phyloP scores from a whole-genome alignment of 768 basidiomycete genomes.

The Leccinum broughii region DNA sequence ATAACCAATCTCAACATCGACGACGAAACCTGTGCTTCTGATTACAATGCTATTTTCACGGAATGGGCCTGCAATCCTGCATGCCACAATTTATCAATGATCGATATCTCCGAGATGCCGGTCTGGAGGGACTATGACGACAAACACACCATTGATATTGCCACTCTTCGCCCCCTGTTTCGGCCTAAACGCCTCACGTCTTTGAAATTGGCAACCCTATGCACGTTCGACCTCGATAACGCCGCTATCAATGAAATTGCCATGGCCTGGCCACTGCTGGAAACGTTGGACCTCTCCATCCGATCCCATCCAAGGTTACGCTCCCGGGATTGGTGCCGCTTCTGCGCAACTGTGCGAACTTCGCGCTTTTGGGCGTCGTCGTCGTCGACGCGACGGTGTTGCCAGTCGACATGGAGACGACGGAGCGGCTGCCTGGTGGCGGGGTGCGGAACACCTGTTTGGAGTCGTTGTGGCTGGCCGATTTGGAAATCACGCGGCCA shows the following conservation, averaged over 20 bases:
- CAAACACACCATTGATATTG: conserved; percentile 30
- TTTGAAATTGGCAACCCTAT: conserved; percentile 30
- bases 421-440: conserved; percentile 12
- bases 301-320: conserved; percentile 29
- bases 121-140: conserved; percentile 32
- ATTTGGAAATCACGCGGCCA: conserved; percentile 29
- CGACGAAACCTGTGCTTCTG: conserved; percentile 30
- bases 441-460: conserved; percentile 27
- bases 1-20: conserved; percentile 35
- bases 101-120: conserved; percentile 33
- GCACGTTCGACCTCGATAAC: conserved; percentile 29
- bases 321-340: conserved; percentile 25
- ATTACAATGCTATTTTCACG: conserved; percentile 25
- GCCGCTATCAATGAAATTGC: conserved; percentile 28
- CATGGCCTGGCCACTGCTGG: conserved; percentile 28
- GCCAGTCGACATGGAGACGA: conserved; percentile 4
- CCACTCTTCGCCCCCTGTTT: conserved; percentile 28
- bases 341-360: conserved; percentile 24
- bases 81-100: conserved; percentile 26
- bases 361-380: conserved; percentile 29
- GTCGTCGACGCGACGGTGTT: conserved; percentile 30
- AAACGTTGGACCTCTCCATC: conserved; percentile 28
- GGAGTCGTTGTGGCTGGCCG: conserved; percentile 30
- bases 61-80: conserved; percentile 24
- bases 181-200: conserved; percentile 22